phyloP scores from a whole-genome alignment of 2,329 filamentous ascomycete genomes.

The Phaeosphaeria sp. region DNA sequence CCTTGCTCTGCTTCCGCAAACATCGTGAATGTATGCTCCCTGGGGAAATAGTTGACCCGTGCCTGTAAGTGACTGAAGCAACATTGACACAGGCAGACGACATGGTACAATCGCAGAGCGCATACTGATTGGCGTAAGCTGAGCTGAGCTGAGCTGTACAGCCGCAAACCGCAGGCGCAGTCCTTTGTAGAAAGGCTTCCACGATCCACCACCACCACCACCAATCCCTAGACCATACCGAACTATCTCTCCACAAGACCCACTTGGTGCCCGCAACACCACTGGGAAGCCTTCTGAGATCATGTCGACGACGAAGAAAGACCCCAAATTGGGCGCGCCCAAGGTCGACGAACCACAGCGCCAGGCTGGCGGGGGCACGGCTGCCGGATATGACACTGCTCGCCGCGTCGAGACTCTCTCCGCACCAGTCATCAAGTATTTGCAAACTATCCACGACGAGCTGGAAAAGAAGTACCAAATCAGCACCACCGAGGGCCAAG shows the following conservation, averaged over 20 bases:
- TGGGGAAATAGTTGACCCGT: constrained; percentile 1
- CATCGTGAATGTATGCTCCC: neutral
- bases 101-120: neutral
- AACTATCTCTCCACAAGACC: neutral
- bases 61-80: neutral
- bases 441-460: constrained; percentile 39
- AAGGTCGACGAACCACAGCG: constrained; percentile 43
- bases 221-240: neutral
- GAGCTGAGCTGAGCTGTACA: constrained; percentile 20
- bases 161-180: neutral
- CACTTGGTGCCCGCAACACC: neutral
- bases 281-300: neutral
- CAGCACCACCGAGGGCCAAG: constrained; percentile 36
- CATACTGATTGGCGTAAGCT: constrained; percentile 9
- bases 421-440: constrained; percentile 33
- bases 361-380: constrained; percentile 48
- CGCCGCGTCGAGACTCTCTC: constrained; percentile 40
- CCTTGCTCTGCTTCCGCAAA: constrained; percentile 3
- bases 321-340: constrained; percentile 41
- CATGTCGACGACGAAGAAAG: constrained; percentile 7
- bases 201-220: neutral
- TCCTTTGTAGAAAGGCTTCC: neutral
- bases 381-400: constrained; percentile 35
- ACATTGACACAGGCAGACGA: neutral
- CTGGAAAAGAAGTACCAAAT: constrained; percentile 39